Conservation (phyloP, 2,329 filamentous ascomycete genomes). For the Sphaerulina populicola region DNA sequence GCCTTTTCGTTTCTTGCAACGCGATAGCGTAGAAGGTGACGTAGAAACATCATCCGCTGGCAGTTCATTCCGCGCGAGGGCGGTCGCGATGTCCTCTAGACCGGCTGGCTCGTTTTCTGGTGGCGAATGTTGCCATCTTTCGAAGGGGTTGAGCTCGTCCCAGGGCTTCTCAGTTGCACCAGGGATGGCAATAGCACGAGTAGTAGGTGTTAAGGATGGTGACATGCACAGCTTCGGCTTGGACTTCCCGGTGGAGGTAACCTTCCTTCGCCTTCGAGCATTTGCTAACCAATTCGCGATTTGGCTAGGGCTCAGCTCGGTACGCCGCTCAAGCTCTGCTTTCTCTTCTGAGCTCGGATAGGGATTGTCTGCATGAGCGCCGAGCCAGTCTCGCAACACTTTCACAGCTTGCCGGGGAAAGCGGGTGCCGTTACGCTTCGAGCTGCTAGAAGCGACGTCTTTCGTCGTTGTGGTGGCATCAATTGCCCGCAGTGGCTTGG, state of each 20-base stretch:
- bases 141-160: conserved; percentile 53
- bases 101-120: conserved; percentile 62
- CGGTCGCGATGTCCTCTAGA: conserved; percentile 55
- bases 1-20: conserved; percentile 36
- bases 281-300: conserved; percentile 92
- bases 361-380: conserved; percentile 69
- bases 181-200: conserved; percentile 65
- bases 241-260: conserved; percentile 48
- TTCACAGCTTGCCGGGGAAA: conserved; percentile 75
- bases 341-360: conserved; percentile 87
- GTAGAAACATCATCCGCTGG: conserved; percentile 23
- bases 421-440: conserved; percentile 51
- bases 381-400: conserved; percentile 76
- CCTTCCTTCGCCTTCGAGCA: conserved; percentile 73
- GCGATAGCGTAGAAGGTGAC: conserved; percentile 26
- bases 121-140: conserved; percentile 61
- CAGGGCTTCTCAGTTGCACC: conserved; percentile 33
- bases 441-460: conserved; percentile 31
- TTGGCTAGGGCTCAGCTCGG: conserved; percentile 72
- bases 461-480: conserved; percentile 8
- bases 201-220: conserved; percentile 56
- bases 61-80: conserved; percentile 39
- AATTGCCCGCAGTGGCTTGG: conserved; percentile 26
- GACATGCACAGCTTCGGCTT: conserved; percentile 39
- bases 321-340: conserved; percentile 66